Evolutionary conservation across 2,329 filamentous ascomycete species (phyloP), one percentile per base, ranked within the genome.

Genomic region (Paraconiothyrium brasiliense): DNA sequence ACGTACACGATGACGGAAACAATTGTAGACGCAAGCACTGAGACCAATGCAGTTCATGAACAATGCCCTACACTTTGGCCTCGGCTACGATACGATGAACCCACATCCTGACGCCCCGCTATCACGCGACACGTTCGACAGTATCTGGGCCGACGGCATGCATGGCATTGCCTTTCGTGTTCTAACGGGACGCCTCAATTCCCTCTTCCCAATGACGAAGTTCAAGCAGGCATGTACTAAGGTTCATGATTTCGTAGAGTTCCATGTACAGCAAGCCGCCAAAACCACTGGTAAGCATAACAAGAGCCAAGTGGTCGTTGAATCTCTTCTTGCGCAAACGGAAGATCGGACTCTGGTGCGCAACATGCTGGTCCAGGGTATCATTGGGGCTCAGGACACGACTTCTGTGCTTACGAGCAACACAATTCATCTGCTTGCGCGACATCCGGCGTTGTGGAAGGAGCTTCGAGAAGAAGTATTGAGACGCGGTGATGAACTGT

Each of bases 151-250:
- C n/a, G 50, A 48, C 35, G 48, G 81, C 22, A 65, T 68, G 10
- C 79, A 73, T 76, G 52, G 64, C 44, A 54, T 61, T 24, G 54
- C 48, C 7, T 51, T 58, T 24, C 55, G 49, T 0, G 41, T 60
- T 9, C 1, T 35, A 16, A 44, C 52, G 8, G 52, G 30, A 16
- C 37, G 39, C 7, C 41, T 55, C 27, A 46, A 3, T 10, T 22
- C 14, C 50, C 37, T 43, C 14, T 16, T 20, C 85, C 85, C 1
- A 79, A 78, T 34, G 35, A 41, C 24, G 6, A 44, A 46, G 27
- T 55, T 55, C 39, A 55, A 55, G 16, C n/a, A 39, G 11, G 37
- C 52, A 6, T 55, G 52, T 39, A 14, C 14, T 6, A 16, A 55
- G 41, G 52, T 44, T 6, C 52, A 46, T 11, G 6, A 39, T 20